Evolutionary conservation across 176 grass and related monocot genomes (phyloP).

Genomic region (Panicum miliaceum): DNA sequence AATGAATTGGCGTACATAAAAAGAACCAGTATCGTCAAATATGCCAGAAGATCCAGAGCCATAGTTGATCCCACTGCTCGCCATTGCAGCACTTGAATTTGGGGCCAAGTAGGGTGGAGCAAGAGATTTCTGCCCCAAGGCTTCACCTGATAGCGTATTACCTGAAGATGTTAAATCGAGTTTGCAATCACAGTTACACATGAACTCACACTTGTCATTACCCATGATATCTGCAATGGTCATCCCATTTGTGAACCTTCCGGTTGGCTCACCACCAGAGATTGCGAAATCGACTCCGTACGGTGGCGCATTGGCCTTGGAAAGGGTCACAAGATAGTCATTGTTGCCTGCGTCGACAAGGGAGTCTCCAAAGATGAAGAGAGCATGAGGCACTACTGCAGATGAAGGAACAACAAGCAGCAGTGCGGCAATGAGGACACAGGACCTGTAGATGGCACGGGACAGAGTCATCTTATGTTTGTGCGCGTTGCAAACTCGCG

Average conservation of each 20-base stretch:
- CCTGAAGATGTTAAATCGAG: not conserved
- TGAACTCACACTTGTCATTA: conserved; percentile 28
- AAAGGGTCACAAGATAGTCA: conserved; percentile 84
- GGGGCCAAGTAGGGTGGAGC: conserved; percentile 77
- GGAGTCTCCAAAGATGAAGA: conserved; percentile 95
- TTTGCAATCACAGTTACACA: conserved; percentile 9
- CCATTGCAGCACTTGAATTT: conserved; percentile 44
- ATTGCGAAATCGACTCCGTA: conserved; percentile 80
- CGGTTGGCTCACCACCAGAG: conserved; percentile 75
- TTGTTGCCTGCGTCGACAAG: conserved; percentile 89
- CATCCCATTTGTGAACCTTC: conserved; percentile 92
- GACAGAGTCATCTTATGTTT: conserved; percentile 47
- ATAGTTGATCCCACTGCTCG: conserved; percentile 66
- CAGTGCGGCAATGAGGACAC: conserved; percentile 22
- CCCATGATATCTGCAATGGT: conserved; percentile 82
- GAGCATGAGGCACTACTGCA: conserved; percentile 45
- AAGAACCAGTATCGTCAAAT: conserved; percentile 81
- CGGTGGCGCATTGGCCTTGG: conserved; percentile 77
- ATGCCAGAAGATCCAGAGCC: conserved; percentile 93
- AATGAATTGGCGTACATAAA: conserved; percentile 58
- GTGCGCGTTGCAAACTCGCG: conserved; percentile 4
- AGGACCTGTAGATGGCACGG: conserved; percentile 16
- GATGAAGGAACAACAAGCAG: conserved; percentile 45
- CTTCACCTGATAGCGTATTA: conserved; percentile 59
- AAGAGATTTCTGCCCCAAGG: conserved; percentile 61